A percentile compares a stretch with the other conserved stretches of the same genome.
phyloP scores from a whole-genome alignment of 176 grass and related monocot genomes.

The Triticum dicoccoides region DNA sequence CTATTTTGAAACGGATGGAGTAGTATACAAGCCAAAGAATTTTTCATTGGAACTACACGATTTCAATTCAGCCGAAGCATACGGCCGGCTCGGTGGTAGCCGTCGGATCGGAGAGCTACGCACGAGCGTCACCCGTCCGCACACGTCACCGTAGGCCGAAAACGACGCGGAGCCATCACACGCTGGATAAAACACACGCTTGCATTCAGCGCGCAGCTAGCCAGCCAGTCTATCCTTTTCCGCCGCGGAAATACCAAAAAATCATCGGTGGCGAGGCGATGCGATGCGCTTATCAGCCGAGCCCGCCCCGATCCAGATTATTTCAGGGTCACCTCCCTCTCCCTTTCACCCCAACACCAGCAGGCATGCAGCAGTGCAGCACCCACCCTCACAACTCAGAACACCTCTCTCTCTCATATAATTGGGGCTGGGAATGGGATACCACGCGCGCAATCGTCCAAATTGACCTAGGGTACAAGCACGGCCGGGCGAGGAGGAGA shows the following conservation, averaged over 20 bases:
- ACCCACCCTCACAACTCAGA: not conserved
- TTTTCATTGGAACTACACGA: not conserved
- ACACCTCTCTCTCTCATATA: slow-evolving; percentile 20
- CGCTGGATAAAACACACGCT: not conserved
- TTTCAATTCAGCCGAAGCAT: not conserved
- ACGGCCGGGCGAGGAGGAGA: not conserved
- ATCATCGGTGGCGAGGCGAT: not conserved
- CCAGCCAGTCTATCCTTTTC: not conserved
- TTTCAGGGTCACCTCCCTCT: not conserved
- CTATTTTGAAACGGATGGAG: too few relatives aligned
- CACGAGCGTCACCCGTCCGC: slow-evolving; percentile 2
- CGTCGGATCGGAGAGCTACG: not conserved
- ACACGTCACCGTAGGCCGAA: slow-evolving; percentile 1
- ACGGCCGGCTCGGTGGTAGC: not conserved
- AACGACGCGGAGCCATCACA: not conserved
- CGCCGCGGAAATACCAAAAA: not conserved
- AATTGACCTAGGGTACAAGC: slow-evolving; percentile 8
- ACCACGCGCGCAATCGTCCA: slow-evolving; percentile 16
- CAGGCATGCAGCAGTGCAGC: not conserved
- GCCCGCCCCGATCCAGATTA: not conserved
- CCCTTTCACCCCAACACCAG: not conserved
- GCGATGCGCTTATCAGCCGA: not conserved
- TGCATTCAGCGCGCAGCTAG: not conserved
- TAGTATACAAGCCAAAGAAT: not conserved
- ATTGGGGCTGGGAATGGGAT: slow-evolving; percentile 9